Evolutionary conservation across 495 filamentous ascomycete species (phyloP), one percentile per base, ranked within the genome.

Genomic region (Hypoxylon cercidicola): DNA sequence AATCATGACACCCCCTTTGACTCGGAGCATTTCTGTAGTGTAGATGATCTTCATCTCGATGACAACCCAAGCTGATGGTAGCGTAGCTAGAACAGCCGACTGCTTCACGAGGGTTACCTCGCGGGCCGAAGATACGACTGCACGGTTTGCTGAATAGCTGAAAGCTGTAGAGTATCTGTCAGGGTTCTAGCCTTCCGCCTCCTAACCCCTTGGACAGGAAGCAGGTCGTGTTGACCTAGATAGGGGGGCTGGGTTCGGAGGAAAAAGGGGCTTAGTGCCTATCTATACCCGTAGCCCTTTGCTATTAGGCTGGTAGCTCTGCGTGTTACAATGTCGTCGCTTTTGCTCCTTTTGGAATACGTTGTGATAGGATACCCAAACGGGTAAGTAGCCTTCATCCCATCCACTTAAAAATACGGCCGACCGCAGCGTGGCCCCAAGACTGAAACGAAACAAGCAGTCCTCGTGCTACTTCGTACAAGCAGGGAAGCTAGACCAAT

Each of bases 391-490:
- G 25, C 25, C 3, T 28, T 28, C 7, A 28, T 7, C 34, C 2
- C 11, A 23, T 28, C 41, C 19, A 13, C 30, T 28, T 34, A 13
- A 53, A 15, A 32, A 6, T 48, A 62, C 12, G n/a, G 44, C n/a
- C 20, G 7, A 32, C 34, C 6, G 25, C n/a, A 59, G 19, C 34
- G 6, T 28, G n/a, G 12, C 9, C 30, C 30, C 16, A 20, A 20
- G 16, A 4, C 18, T 52, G 61, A 58, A 58, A 53, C 53, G 61
- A 58, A 58, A 53, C 53, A 43, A 12, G 30, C 12, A 5, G 46
- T 20, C 47, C 52, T 45, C 46, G 32, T n/a, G 11, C 52, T 53
- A 18, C 45, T 58, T 23, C 11, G 13, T 20, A n/a, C 37, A 39
- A 56, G 28, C 15, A 46, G 15, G 35, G 41, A 34, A 41, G 32